phyloP scores from a whole-genome alignment of 2,329 filamentous ascomycete genomes.

The Neurospora sp. region DNA sequence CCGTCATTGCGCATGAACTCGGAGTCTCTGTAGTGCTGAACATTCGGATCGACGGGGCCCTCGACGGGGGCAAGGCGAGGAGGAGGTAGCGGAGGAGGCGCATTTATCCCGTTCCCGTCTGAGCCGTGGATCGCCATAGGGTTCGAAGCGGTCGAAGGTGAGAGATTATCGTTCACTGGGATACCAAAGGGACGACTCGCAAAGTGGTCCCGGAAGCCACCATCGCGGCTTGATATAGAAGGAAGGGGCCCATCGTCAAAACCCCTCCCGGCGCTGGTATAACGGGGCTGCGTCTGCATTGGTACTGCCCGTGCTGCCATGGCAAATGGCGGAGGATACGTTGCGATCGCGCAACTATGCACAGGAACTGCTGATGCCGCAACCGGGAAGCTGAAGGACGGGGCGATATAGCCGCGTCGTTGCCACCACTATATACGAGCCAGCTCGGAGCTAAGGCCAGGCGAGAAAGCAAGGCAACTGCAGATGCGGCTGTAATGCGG shows the following conservation, averaged over 20 bases:
- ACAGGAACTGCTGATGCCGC: not conserved
- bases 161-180: constrained; percentile 14
- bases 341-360: not conserved
- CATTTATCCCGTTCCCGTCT: constrained; percentile 21
- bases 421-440: not conserved
- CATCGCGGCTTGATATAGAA: constrained; percentile 17
- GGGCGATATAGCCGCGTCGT: not conserved
- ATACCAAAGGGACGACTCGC: constrained; percentile 6
- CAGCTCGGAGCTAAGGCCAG: not conserved
- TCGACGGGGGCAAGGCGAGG: constrained; percentile 28
- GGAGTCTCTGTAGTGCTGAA: constrained; percentile 12
- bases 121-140: constrained; percentile 34
- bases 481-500: not conserved
- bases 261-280: constrained; percentile 11
- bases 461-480: not conserved
- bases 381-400: not conserved
- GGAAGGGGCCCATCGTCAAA: constrained; percentile 13
- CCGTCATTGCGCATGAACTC: constrained; percentile 19
- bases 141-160: constrained; percentile 15
- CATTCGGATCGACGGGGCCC: constrained; percentile 22
- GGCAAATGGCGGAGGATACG: constrained; percentile 1
- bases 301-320: constrained; percentile 15
- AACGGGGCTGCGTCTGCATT: constrained; percentile 15
- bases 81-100: constrained; percentile 37
- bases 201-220: constrained; percentile 10